Conservation (phyloP, 805 yeast species). For the Maudiozyma turicensis region DNA sequence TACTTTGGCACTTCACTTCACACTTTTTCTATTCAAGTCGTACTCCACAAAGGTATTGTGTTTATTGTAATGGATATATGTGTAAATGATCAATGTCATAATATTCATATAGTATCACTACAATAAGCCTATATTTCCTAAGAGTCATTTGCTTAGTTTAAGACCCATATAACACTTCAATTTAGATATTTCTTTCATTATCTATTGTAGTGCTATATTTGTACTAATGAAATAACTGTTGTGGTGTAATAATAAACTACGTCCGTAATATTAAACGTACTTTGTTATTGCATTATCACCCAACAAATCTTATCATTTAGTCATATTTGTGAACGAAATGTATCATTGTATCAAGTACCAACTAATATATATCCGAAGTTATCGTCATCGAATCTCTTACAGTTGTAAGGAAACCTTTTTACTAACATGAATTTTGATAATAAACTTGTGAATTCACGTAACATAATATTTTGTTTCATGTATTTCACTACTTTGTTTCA, state of each 20-base stretch:
- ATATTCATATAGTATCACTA: too few relatives aligned
- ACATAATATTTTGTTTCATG: too few relatives aligned
- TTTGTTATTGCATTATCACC: neutral
- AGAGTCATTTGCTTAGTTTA: too few relatives aligned
- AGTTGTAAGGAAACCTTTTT: neutral
- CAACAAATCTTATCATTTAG: neutral
- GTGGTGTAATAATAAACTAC: neutral
- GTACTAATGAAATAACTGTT: neutral
- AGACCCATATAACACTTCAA: too few relatives aligned
- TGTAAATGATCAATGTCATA: too few relatives aligned
- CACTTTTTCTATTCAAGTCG: neutral
- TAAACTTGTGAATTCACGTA: neutral
- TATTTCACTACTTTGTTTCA: neutral
- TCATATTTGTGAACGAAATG: neutral
- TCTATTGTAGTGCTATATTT: too few relatives aligned
- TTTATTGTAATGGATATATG: too few relatives aligned
- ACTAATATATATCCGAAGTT: neutral
- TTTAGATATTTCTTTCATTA: too few relatives aligned
- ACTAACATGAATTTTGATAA: conserved; percentile 2
- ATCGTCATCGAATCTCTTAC: neutral
- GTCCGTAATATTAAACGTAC: neutral
- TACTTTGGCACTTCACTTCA: neutral
- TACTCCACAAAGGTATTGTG: neutral
- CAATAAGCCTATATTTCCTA: too few relatives aligned
- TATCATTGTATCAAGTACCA: neutral